Base-by-base conservation (phyloP, 345 rosid species). In the Diplotaxis tenuifolia region DNA sequence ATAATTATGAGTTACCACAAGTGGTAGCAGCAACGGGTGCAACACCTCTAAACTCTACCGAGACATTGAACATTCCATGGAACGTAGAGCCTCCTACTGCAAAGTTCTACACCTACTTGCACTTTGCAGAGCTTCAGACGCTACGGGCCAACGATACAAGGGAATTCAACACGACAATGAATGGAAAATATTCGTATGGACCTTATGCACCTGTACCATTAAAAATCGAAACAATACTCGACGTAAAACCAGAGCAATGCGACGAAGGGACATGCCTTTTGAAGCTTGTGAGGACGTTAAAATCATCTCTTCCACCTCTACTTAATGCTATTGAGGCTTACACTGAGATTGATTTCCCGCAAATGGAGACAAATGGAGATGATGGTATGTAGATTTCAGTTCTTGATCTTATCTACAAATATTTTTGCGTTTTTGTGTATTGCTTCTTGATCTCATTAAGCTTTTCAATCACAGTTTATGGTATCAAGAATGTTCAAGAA, bases 231-330 rank as follows among this genome's bases (percentile, higher is more conserved):
- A 75, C 83, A 0, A 0, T 71, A 2, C 71, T 29, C 16, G 80
- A 79, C 6, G 0, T 38, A 32, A 11, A 6, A 7, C 77, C 78
- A 7, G 52, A 53, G 69, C 70, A 63, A 15, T 85, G 84, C 36
- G 66, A 64, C 0, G 64, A 49, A 28, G 79, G 79, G 1, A 10
- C 59, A 36, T 82, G 77, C 32, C 28, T 67, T 31, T 52, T 84
- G 16, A 16, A 80, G 57, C 61, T 85, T 31, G 6, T 45, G 2
- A 77, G 67, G 52, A 70, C 81, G 0, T 15, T 36, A 4, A 40
- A 9, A n/a, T 86, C 87, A 1, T 77, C 86, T 1, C 87, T 88
- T 54, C 90, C 88, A 0, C 93, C 90, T 5, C 55, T 82, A 22
- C 70, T 88, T 22, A 88, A 84, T 61, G 84, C 80, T 18, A 53